Base-by-base conservation (phyloP, 495 filamentous ascomycete genomes). In the Xylaria grammica region DNA sequence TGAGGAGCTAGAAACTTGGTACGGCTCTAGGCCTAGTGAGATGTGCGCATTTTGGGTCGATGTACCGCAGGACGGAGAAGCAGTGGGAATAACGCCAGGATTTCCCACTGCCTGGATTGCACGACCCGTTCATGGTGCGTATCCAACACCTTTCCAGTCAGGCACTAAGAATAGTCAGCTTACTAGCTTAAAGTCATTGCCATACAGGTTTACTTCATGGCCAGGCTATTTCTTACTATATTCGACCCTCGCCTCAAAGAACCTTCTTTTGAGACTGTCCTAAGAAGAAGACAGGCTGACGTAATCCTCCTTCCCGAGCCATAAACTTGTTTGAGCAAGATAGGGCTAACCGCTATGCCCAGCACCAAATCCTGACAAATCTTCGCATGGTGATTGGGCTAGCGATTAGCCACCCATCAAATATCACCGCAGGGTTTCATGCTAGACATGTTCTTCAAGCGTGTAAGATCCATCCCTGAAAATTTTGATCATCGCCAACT, bases 361-460 rank as follows among this genome's bases (percentile, higher is more conserved):
- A 48, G 45, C 73, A 15, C 60, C 72, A 5, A 65, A 38, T 55
- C 7, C 26, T 32, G 51, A 24, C 4, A 55, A 55, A 55, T 13
- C 51, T 55, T 55, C 51, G 51, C 17, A 34, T 60, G 34, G 17
- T 60, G 0, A 60, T 60, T 56, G 69, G 69, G 15, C 38, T 66
- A 0, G 69, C 66, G 11, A 9, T 69, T 4, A 68, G 62, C 17
- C 65, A 69, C 51, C 15, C 49, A 8, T 59, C 49, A 0, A 46
- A 50, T 15, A 51, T 56, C 1, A 62, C 65, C 20, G 66, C 66
- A 9, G 62, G 67, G 32, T 55, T 49, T 40, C 67, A 62, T 11
- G 69, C 69, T 17, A 60, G 66, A n/a, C 67, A 68, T 58, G 69
- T 48, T 10, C 58, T 71, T n/a, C 56, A 62, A n/a, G 60, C 67